Base-by-base conservation (phyloP, 2,329 filamentous ascomycete genomes). In the Fusarium stilboides region DNA sequence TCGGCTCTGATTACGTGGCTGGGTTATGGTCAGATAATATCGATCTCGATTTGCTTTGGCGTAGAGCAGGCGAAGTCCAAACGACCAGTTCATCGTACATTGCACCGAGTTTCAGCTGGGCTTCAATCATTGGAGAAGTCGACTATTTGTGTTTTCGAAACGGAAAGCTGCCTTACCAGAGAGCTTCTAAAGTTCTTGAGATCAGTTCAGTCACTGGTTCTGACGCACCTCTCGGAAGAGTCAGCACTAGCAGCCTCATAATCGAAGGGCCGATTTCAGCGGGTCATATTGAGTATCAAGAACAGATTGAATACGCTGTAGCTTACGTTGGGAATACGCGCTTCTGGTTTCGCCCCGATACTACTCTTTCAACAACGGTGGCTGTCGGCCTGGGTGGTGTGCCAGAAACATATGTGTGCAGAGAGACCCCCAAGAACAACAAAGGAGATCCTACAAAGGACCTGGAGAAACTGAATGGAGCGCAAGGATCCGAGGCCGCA, bases 1-100 rank as follows among this genome's bases (percentile, higher is more conserved):
- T 67, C 7, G 53, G 55, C 0, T 72, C 72, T 15, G 49, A 71
- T 10, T 79, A 78, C 47, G 57, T 70, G 2, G 77, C 77, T 1
- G 76, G 77, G 1, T 39, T 79, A 20, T 79, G 77, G 77, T 34
- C 36, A 3, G 51, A 70, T n/a, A 74, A 73, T 19, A 68, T 75
- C 14, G 45, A 69, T n/a, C 34, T 65, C 20, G 73, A 74, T 28
- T 56, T 75, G 6, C 47, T 72, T 13, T 75, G 73, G 72, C 64
- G 58, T 24, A 60, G 64, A 43, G 39, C 39, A 14, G 42, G 34
- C 19, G 19, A 20, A 14, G 39, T 46, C 19, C 60, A 37, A 26
- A 22, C 45, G 17, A 53, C 10, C 42, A 60, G 36, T 22, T 37
- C 53, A 37, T 26, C 36, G 17, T 70, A 60, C 45, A 62, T 65